Conservation (phyloP, 2,329 filamentous ascomycete species). For the Fusarium nurragi region DNA sequence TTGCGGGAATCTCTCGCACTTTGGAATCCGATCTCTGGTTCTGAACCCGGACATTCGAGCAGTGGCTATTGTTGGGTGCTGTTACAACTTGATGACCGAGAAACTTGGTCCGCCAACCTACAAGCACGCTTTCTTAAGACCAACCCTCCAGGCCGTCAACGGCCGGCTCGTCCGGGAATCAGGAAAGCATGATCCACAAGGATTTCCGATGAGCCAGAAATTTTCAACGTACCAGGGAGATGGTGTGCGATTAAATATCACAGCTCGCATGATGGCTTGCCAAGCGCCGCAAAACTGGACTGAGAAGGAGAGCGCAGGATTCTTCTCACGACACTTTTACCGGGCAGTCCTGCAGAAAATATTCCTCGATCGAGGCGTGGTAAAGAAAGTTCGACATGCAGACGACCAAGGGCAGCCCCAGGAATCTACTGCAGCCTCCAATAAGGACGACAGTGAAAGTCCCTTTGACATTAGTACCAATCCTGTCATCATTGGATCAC, state of each 20-base stretch:
- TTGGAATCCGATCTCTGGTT: constrained; percentile 85
- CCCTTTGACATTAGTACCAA: constrained; percentile 70
- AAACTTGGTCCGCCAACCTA: constrained; percentile 86
- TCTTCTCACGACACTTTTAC: constrained; percentile 94
- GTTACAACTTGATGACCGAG: constrained; percentile 96
- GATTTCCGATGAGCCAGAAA: constrained; percentile 88
- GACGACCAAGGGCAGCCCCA: constrained; percentile 42
- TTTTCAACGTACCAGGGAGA: constrained; percentile 66
- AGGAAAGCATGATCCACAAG: constrained; percentile 82
- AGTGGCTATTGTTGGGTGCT: constrained; percentile 97
- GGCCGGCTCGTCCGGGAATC: constrained; percentile 75
- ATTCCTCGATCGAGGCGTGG: constrained; percentile 85
- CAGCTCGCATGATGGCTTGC: constrained; percentile 96
- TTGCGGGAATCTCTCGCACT: constrained; percentile 96
- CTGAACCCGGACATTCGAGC: constrained; percentile 85
- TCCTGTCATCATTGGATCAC: constrained; percentile 85
- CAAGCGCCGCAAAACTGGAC: constrained; percentile 97
- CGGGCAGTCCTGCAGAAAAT: constrained; percentile 89
- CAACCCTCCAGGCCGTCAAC: constrained; percentile 71
- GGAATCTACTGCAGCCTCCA: constrained; percentile 14
- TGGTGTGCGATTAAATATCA: constrained; percentile 90
- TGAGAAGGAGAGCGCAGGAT: constrained; percentile 78
- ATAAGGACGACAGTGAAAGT: constrained; percentile 44
- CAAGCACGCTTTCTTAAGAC: constrained; percentile 81
- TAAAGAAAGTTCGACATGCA: constrained; percentile 66